phyloP scores from a whole-genome alignment of 1,284 basidiomycete genomes.

The Naganishia sp. region DNA sequence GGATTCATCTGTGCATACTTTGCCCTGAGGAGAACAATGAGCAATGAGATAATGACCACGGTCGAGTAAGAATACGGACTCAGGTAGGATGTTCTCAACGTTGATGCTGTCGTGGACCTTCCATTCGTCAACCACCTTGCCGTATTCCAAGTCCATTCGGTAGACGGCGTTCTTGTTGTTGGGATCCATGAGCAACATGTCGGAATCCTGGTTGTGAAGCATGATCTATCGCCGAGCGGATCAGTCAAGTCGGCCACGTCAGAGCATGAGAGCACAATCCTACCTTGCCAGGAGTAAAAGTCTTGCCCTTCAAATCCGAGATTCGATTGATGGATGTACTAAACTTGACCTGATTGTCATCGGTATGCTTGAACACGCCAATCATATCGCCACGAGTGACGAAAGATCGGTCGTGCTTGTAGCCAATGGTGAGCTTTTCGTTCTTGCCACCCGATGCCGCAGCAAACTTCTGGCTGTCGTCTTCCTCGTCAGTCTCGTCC shows the following conservation, averaged over 20 bases:
- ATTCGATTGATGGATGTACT: slow-evolving; percentile 85
- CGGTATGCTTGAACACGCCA: slow-evolving; percentile 89
- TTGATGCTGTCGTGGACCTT: slow-evolving; percentile 86
- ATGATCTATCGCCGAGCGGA: slow-evolving; percentile 68
- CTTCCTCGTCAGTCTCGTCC: slow-evolving; percentile 60
- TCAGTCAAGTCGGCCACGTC: background rate
- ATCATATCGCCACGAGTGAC: slow-evolving; percentile 95
- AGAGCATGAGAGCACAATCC: slow-evolving; percentile 35
- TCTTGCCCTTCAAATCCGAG: slow-evolving; percentile 75
- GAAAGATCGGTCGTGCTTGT: slow-evolving; percentile 94
- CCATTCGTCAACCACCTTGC: slow-evolving; percentile 98
- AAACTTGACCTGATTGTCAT: slow-evolving; percentile 79
- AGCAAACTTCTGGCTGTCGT: slow-evolving; percentile 69
- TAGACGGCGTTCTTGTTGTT: slow-evolving; percentile 80
- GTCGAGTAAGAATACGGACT: slow-evolving; percentile 50
- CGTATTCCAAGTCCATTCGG: slow-evolving; percentile 90
- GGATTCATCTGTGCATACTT: slow-evolving; percentile 94
- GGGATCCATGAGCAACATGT: slow-evolving; percentile 93
- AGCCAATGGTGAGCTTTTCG: slow-evolving; percentile 89
- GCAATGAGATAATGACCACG: too few relatives aligned
- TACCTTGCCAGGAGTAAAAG: slow-evolving; percentile 84
- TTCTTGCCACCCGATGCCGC: slow-evolving; percentile 66
- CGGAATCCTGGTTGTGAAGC: slow-evolving; percentile 95
- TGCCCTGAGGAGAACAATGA: slow-evolving; percentile 51
- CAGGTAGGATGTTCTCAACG: slow-evolving; percentile 86